Evolutionary conservation across 78 protist species (phyloP).

Genomic region (Dictyostelium capitatum): DNA sequence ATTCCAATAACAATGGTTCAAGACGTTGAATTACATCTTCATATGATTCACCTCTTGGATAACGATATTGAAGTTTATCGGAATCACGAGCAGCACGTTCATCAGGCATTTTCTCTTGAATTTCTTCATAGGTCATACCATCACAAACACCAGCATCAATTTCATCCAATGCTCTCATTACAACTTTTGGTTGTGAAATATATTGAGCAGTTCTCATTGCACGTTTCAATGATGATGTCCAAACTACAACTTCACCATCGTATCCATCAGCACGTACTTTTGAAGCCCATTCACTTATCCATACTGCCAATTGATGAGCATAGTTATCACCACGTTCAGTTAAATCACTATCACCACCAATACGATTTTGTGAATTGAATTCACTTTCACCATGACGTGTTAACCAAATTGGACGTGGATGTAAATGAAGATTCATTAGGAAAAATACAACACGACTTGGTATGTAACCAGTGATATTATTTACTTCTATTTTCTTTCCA

Average conservation of each 20-base stretch:
- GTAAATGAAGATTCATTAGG: constrained; percentile 90
- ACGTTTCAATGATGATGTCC: constrained; percentile 88
- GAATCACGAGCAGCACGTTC: constrained; percentile 82
- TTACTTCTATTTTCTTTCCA: constrained; percentile 79
- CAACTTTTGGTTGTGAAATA: constrained; percentile 79
- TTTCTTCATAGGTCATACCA: constrained; percentile 95
- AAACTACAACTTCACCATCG: constrained; percentile 77
- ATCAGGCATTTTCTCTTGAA: constrained; percentile 86
- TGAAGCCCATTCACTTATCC: constrained; percentile 56
- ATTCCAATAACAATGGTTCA: constrained; percentile 93
- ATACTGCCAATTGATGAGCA: constrained; percentile 86
- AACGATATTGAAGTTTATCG: constrained; percentile 92
- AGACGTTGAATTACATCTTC: constrained; percentile 91
- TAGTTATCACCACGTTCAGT: constrained; percentile 86
- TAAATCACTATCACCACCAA: constrained; percentile 96
- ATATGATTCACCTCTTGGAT: constrained; percentile 96
- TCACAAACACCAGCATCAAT: constrained; percentile 97
- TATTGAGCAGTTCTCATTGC: constrained; percentile 86
- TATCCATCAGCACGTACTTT: constrained; percentile 25
- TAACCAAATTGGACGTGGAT: constrained; percentile 89
- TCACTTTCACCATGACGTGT: constrained; percentile 95
- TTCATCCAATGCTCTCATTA: constrained; percentile 92
- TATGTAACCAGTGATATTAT: constrained; percentile 88
- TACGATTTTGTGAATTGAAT: constrained; percentile 83
- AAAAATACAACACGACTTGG: constrained; percentile 87